Percentiles rank a stretch among this genome's conserved stretches.
Evolutionary conservation across 2,329 filamentous ascomycete species (phyloP).

Genomic region (Leptoxyphium fumago): DNA sequence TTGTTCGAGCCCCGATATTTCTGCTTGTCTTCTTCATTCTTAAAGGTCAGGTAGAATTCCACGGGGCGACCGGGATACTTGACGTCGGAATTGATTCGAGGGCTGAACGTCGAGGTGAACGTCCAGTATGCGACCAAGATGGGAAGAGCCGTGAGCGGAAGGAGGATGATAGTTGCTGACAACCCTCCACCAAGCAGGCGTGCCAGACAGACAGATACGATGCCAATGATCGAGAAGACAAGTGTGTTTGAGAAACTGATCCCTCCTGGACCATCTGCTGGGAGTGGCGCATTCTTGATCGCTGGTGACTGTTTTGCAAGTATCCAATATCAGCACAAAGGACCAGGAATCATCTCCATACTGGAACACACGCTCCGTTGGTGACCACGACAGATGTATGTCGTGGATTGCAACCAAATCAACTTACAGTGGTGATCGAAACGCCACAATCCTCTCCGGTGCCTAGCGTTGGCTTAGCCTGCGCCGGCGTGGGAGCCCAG

Average conservation of each 20-base stretch:
- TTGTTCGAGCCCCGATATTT: conserved; percentile 63
- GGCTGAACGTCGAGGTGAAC: conserved; percentile 58
- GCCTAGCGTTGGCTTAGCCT: too few species aligned
- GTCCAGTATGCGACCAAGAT: conserved; percentile 69
- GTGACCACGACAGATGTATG: too few species aligned
- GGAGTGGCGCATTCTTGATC: conserved; percentile 83
- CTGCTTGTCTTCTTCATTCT: conserved; percentile 38
- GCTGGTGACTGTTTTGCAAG: conserved; percentile 69
- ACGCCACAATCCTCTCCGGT: too few species aligned
- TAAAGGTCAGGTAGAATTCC: conserved; percentile 75
- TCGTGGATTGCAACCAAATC: too few species aligned
- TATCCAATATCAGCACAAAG: too few species aligned
- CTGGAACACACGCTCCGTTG: too few species aligned
- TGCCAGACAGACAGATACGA: conserved; percentile 61
- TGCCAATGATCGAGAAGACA: conserved; percentile 51
- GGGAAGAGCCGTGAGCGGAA: conserved; percentile 57
- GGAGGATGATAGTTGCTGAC: conserved; percentile 75
- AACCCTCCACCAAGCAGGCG: conserved; percentile 70
- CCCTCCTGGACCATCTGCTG: conserved; percentile 66
- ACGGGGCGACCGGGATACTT: conserved; percentile 69
- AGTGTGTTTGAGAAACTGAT: conserved; percentile 73
- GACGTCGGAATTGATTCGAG: conserved; percentile 80
- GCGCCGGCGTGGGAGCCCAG: too few species aligned
- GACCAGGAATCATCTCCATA: too few species aligned
- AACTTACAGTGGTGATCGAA: too few species aligned